Evolutionary conservation across 2,329 filamentous ascomycete species (phyloP).

Genomic region (Apiospora sp.): DNA sequence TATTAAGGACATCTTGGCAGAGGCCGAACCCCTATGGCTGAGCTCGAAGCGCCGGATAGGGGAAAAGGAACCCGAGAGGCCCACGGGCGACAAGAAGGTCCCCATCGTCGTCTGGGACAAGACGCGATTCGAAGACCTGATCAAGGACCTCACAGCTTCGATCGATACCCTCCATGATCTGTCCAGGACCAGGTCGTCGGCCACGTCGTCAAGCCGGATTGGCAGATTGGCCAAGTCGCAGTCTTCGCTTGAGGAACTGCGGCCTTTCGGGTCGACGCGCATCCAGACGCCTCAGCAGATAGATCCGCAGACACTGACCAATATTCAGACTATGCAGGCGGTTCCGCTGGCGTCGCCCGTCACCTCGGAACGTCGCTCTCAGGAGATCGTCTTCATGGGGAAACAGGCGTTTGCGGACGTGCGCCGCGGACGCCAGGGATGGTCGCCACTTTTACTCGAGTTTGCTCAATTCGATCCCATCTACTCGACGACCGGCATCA

Average conservation of each 20-base stretch:
- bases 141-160: conserved; percentile 76
- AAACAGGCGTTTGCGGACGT: conserved; percentile 61
- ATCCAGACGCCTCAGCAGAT: conserved; percentile 70
- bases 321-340: conserved; percentile 52
- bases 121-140: conserved; percentile 76
- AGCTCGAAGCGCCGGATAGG: conserved; percentile 60
- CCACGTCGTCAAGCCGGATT: conserved; percentile 43
- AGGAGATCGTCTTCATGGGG: conserved; percentile 61
- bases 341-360: conserved; percentile 46
- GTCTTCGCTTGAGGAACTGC: conserved; percentile 52
- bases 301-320: conserved; percentile 61
- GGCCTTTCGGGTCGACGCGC: conserved; percentile 65
- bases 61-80: conserved; percentile 47
- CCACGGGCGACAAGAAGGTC: conserved; percentile 58
- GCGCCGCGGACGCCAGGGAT: conserved; percentile 52
- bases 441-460: conserved; percentile 71
- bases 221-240: conserved; percentile 48
- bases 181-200: conserved; percentile 68
- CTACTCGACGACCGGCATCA: conserved; percentile 68
- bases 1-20: conserved; percentile 78
- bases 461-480: conserved; percentile 72
- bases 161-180: conserved; percentile 84
- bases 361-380: conserved; percentile 40
- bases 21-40: conserved; percentile 76
- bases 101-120: conserved; percentile 72